Base-by-base conservation (phyloP, 495 filamentous ascomycete genomes). In the Elaphomyces granulatus region DNA sequence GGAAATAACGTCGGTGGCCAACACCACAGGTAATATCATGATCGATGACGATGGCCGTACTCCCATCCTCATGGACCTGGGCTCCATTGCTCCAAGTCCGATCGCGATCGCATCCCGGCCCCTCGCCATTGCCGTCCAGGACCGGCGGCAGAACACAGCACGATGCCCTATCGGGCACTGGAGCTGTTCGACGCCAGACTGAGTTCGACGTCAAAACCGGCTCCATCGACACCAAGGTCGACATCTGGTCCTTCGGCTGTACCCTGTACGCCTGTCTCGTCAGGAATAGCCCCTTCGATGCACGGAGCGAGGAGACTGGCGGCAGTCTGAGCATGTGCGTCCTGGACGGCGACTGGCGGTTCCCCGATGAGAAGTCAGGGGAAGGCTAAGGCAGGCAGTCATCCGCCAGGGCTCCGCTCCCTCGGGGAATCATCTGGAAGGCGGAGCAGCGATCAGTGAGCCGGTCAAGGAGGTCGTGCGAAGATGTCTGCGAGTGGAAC, bases 151-250 rank as follows among this genome's bases (percentile, higher is more conserved):
- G 90, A 98, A 56, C 88, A 95, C 64, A 85, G 78, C 45, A 98
- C 90, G 10, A 95, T 98, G 87, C 88, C 92, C 1, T 98, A 98
- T 60, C 85, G 90, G 36, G 90, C 90, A 2, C 90, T 92, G 0
- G 90, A 98, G 60, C 78, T 98, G 23, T 98, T 98, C 56, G n/a
- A n/a, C n/a, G n/a, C n/a, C n/a, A n/a, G n/a, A n/a, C n/a, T n/a
- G n/a, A n/a, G n/a, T n/a, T n/a, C n/a, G 90, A 98, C 52, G 92
- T 96, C 41, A 93, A 94, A 58, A 95, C 87, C 2, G 88, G 85
- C 26, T 81, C 79, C 8, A 79, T 98, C 49, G 90, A 98, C 55
- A 94, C 90, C 14, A 96, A 94, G 56, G 90, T 94, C 31, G 90
- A 98, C 52, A 92, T 98, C 47, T 98, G 90, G 90, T 93, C 84